These are phyloP conservation scores for Iberis pinnata DNA, from an alignment of 345 rosid genomes.

Conservation along the genomic window DNA sequence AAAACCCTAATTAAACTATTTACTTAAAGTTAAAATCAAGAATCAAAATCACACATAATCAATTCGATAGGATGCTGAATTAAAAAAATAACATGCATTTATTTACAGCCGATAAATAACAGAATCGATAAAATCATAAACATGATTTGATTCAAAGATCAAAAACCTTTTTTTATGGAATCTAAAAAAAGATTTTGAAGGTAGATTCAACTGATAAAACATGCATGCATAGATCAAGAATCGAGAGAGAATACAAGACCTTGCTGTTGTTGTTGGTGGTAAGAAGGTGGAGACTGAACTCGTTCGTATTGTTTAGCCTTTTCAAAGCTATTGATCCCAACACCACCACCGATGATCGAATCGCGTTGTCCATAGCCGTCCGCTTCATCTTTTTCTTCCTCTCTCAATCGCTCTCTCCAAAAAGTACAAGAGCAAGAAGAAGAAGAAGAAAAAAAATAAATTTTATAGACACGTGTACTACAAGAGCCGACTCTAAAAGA, in stretches of 20 bases:
- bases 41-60: neutral
- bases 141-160: neutral
- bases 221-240: conserved; percentile 20
- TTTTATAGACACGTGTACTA: no score
- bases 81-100: no score
- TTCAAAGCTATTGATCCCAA: conserved; percentile 57
- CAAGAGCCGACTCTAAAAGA: no score
- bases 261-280: conserved; percentile 21
- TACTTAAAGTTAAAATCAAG: conserved; percentile 8
- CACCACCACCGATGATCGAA: conserved; percentile 39
- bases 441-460: no score
- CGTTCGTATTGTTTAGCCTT: conserved; percentile 39
- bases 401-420: no score
- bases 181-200: neutral
- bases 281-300: conserved; percentile 18
- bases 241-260: conserved; percentile 16
- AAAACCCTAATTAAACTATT: neutral
- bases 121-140: neutral
- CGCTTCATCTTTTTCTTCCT: conserved; percentile 26
- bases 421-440: no score
- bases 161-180: neutral
- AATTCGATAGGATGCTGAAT: no score
- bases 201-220: neutral
- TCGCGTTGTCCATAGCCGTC: conserved; percentile 35
- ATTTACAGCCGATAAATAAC: no score